phyloP scores from a whole-genome alignment of 2,329 filamentous ascomycete species.

The Pseudogymnoascus sp. region DNA sequence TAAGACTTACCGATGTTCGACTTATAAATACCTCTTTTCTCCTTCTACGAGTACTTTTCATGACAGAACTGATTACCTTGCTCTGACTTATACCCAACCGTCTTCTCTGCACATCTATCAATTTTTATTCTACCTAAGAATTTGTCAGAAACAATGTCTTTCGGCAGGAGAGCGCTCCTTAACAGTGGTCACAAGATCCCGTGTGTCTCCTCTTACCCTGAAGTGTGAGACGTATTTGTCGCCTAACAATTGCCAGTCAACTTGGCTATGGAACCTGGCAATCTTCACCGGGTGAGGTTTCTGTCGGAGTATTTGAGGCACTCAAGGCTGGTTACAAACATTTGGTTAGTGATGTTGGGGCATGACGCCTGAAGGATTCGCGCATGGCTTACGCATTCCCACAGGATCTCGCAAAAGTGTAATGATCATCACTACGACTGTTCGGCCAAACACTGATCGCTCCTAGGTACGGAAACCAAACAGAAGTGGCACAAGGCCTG shows the following conservation, averaged over 20 bases:
- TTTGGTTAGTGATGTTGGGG: constrained; percentile 32
- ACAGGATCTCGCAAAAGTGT: constrained; percentile 13
- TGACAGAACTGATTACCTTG: not conserved
- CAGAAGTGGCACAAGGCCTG: constrained; percentile 50
- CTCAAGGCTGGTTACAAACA: constrained; percentile 59
- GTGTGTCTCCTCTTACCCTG: constrained; percentile 47
- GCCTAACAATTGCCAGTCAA: constrained; percentile 9
- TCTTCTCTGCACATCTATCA: not conserved
- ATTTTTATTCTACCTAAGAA: not conserved
- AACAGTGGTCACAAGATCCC: constrained; percentile 61
- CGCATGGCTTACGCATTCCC: not conserved
- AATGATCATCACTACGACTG: constrained; percentile 2
- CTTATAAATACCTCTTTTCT: not conserved
- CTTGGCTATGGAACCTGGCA: constrained; percentile 56
- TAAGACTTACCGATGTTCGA: not conserved
- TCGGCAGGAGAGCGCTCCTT: constrained; percentile 48
- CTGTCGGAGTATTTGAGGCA: constrained; percentile 56
- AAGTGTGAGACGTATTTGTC: constrained; percentile 43
- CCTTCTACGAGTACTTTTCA: not conserved
- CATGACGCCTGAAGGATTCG: not conserved
- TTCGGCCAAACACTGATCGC: constrained; percentile 37
- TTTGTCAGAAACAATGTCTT: constrained; percentile 41
- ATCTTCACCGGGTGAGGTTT: constrained; percentile 56
- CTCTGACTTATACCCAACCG: not conserved
- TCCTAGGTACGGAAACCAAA: constrained; percentile 50